Conservation (phyloP, 2,329 filamentous ascomycete genomes). For the Aureobasidium musti region DNA sequence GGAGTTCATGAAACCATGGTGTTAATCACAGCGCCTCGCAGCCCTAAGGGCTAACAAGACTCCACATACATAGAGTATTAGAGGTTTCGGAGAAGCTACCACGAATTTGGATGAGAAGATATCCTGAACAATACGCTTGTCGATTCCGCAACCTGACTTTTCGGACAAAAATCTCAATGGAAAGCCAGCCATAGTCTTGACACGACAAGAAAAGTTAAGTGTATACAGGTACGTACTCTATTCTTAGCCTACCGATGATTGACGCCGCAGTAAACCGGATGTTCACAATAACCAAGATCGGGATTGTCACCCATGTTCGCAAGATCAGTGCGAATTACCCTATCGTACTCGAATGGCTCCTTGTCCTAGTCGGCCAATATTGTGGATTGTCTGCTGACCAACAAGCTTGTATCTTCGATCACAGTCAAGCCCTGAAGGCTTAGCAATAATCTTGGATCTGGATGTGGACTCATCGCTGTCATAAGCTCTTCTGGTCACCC, state of each 20-base stretch:
- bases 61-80: not conserved
- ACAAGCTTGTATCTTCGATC: not conserved
- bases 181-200: not conserved
- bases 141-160: not conserved
- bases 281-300: not conserved
- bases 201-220: not conserved
- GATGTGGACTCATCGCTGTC: not conserved
- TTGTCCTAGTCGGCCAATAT: not conserved
- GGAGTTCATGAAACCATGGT: not conserved
- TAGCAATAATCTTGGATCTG: not conserved
- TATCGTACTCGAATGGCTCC: not conserved
- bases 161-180: too few relatives aligned
- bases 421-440: not conserved
- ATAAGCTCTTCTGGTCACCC: too few relatives aligned
- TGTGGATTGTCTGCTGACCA: not conserved
- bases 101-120: not conserved
- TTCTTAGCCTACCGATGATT: not conserved
- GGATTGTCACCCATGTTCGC: not conserved
- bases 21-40: conserved; percentile 6
- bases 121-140: not conserved
- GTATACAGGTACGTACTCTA: not conserved
- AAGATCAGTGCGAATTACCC: not conserved
- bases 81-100: not conserved
- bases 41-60: not conserved
- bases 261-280: too few relatives aligned